phyloP scores from a whole-genome alignment of 768 basidiomycete species.

The Rhodocollybia butyracea region DNA sequence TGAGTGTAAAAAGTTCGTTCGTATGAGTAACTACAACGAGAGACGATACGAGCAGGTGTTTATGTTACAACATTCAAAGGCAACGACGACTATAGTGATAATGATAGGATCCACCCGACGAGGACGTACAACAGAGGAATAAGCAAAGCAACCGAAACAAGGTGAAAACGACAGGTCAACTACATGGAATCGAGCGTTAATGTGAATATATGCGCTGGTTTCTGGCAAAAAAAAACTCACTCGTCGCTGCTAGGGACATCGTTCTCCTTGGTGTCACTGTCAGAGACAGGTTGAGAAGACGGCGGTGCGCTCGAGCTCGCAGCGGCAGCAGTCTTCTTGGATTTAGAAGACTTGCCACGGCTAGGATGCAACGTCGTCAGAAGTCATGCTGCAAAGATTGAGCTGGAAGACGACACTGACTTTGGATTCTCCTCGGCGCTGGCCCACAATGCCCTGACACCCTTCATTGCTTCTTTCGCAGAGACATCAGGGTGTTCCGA shows the following conservation, averaged over 20 bases:
- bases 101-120: background rate
- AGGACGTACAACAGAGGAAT: background rate
- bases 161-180: background rate
- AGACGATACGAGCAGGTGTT: background rate
- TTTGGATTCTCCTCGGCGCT: conserved; percentile 1
- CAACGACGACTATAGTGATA: background rate
- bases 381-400: background rate
- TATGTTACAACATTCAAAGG: background rate
- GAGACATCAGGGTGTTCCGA: background rate
- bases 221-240: background rate
- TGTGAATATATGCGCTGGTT: background rate
- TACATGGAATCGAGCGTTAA: background rate
- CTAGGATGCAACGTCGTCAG: background rate
- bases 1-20: too few species aligned
- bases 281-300: background rate
- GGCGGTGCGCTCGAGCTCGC: background rate
- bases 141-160: background rate
- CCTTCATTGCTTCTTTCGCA: conserved; percentile 3
- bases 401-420: background rate
- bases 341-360: background rate
- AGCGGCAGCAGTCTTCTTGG: background rate
- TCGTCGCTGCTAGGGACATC: background rate
- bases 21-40: too few species aligned
- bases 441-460: conserved; percentile 1
- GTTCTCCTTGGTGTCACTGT: background rate